Conservation (phyloP, 352 stramenopile genomes). For the Bremia lactucae region DNA sequence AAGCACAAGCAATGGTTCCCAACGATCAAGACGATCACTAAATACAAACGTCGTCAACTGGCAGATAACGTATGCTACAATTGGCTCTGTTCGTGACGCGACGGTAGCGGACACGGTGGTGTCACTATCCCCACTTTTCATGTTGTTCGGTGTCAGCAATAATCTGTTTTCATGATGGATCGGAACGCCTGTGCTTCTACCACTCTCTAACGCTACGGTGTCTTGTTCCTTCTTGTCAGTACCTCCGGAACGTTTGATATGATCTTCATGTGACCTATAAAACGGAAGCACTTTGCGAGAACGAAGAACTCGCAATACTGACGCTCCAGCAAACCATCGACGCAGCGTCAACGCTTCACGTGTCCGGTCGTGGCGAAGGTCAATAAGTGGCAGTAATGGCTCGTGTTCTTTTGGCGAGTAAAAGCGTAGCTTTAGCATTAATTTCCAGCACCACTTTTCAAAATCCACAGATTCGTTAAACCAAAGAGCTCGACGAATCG, state of each 20-base stretch:
- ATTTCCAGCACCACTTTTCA: slow-evolving; percentile 73
- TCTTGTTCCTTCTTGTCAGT: not conserved
- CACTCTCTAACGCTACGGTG: slow-evolving; percentile 1
- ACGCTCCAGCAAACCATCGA: slow-evolving; percentile 52
- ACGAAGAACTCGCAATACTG: slow-evolving; percentile 19
- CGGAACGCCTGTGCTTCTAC: slow-evolving; percentile 23
- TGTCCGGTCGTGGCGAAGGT: slow-evolving; percentile 65
- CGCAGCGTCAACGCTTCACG: slow-evolving; percentile 61
- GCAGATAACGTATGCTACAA: slow-evolving; percentile 80
- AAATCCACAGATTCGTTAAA: slow-evolving; percentile 63
- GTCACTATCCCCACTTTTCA: slow-evolving; percentile 13
- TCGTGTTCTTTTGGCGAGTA: slow-evolving; percentile 61
- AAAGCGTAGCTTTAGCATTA: slow-evolving; percentile 78
- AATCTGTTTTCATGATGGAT: slow-evolving; percentile 25
- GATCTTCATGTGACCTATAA: slow-evolving; percentile 36
- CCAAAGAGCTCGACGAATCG: slow-evolving; percentile 60
- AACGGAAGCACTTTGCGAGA: slow-evolving; percentile 41
- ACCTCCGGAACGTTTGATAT: slow-evolving; percentile 16
- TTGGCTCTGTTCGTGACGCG: slow-evolving; percentile 60
- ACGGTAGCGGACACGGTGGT: slow-evolving; percentile 24
- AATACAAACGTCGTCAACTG: slow-evolving; percentile 73
- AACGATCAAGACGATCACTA: slow-evolving; percentile 65
- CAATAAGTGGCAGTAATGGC: slow-evolving; percentile 56
- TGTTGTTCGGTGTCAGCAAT: slow-evolving; percentile 20
- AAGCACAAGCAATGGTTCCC: slow-evolving; percentile 66